Evolutionary conservation across 176 grass and related monocot genomes (phyloP), one percentile per base, ranked within the genome.

Genomic region (Carex pumila): DNA sequence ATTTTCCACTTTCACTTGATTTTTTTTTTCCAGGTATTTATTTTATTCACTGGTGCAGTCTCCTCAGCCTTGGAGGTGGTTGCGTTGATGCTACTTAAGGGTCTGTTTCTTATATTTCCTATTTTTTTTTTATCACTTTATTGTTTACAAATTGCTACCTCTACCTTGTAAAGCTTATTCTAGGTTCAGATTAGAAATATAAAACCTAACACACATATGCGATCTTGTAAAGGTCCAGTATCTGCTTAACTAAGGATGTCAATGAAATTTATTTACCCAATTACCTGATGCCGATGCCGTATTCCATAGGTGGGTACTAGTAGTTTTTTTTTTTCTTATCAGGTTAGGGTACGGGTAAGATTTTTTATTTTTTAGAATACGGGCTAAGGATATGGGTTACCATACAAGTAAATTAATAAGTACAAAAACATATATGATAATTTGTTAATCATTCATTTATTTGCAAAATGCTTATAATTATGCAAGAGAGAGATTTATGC

Each of bases 11-110:
- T 52, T 37, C 61, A 49, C 45, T 74, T 94, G 56, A 58, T 88
- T 39, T 61, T 82, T 34, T n/a, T 83, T 83, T 25, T 87, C 65
- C 89, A 99, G 96, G 93, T 99, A 21, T 99, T 94, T 87, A 82
- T 87, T 89, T 81, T 99, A 49, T 99, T 99, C 79, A 86, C 88
- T 58, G 79, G 86, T 63, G 74, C 86, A 71, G 65, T 88, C 45
- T 99, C 96, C 76, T 88, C 90, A 64, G 61, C 90, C 80, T 88
- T 94, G 45, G 91, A 99, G 90, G 71, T 93, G n/a, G 64, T 90
- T 39, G 88, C 86, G 83, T 91, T 95, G 83, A 85, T 85, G 81
- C 85, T 95, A 81, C 62, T 99, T 61, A 99, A 92, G 91, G 96
- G 96, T 99, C 87, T 73, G 34, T 22, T 85, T 65, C 45, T 85